These are phyloP conservation scores for Rhodotorula sp. DNA, from an alignment of 1,284 basidiomycete species.

Conservation along the genomic window DNA sequence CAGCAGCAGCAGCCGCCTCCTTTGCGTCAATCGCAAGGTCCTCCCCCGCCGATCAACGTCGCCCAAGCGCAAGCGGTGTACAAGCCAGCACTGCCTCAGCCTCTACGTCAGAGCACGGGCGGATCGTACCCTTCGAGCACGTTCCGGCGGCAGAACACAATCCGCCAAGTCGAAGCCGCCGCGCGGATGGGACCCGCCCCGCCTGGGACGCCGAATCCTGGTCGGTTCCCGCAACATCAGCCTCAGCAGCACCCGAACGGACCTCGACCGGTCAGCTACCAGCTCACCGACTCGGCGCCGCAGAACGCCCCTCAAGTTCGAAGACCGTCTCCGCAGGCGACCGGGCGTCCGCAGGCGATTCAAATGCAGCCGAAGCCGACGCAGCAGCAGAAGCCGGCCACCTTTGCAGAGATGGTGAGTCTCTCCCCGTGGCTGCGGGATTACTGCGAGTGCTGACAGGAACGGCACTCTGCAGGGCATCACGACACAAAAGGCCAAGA, in stretches of 20 bases:
- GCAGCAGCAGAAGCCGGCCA: constrained; percentile 48
- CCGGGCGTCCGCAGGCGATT: constrained; percentile 6
- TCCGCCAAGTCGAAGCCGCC: constrained; percentile 41
- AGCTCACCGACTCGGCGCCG: constrained; percentile 23
- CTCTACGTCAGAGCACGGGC: constrained; percentile 3
- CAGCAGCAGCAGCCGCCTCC: background rate
- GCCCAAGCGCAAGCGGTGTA: constrained; percentile 6
- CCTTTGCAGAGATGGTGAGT: constrained; percentile 85
- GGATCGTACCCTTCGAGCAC: constrained; percentile 5
- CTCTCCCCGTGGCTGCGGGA: background rate
- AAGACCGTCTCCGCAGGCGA: constrained; percentile 5
- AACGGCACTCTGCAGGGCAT: constrained; percentile 27
- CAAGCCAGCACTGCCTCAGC: background rate
- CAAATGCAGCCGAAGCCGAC: constrained; percentile 6
- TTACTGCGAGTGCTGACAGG: background rate
- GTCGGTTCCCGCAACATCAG: background rate
- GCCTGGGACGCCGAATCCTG: constrained; percentile 14
- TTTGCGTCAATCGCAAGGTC: background rate
- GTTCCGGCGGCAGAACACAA: constrained; percentile 35
- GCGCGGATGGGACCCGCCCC: constrained; percentile 24
- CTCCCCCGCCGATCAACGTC: constrained; percentile 10
- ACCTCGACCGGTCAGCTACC: constrained; percentile 11
- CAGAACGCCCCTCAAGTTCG: background rate
- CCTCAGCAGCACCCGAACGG: background rate
- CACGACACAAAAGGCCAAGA: constrained; percentile 43